These are phyloP conservation scores for Aaosphaeria arxii DNA, from an alignment of 2,329 filamentous ascomycete species.

Conservation along the genomic window DNA sequence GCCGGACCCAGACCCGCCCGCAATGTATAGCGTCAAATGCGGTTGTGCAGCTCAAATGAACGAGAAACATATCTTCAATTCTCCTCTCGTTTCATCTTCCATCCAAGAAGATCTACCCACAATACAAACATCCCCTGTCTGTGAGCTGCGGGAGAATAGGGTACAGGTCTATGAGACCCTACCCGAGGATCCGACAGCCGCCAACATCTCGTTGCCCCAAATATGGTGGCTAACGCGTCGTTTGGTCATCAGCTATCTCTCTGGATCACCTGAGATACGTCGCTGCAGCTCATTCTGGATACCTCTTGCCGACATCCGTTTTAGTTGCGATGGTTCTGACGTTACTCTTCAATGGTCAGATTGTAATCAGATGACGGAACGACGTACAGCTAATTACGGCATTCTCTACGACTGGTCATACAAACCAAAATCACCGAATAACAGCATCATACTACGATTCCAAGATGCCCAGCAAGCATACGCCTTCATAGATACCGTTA, in stretches of 20 bases:
- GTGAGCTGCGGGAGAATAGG: constrained; percentile 8
- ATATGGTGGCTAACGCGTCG: constrained; percentile 14
- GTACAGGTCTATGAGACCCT: constrained; percentile 13
- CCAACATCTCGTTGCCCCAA: constrained; percentile 2
- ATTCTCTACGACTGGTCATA: constrained; percentile 17
- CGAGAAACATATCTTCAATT: constrained; percentile 16
- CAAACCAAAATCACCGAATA: constrained; percentile 10
- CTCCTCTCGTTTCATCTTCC: neutral
- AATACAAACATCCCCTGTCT: constrained; percentile 6
- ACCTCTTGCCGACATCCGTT: constrained; percentile 14
- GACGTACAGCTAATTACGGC: constrained; percentile 9
- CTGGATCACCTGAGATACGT: constrained; percentile 1
- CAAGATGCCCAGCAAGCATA: constrained; percentile 4
- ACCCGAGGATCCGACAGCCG: constrained; percentile 1
- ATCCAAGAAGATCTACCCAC: constrained; percentile 1
- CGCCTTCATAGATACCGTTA: constrained; percentile 9
- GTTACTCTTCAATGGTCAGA: constrained; percentile 17
- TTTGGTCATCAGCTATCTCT: constrained; percentile 9
- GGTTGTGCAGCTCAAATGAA: constrained; percentile 4
- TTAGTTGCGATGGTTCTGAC: neutral
- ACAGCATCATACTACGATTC: constrained; percentile 11
- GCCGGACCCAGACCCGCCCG: constrained; percentile 6
- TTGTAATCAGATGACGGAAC: constrained; percentile 16
- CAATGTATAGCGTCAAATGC: constrained; percentile 9
- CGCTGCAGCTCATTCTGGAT: constrained; percentile 18